Base-by-base conservation (phyloP, 2,329 filamentous ascomycete genomes). In the Graphilbum ipis-grandicollis region DNA sequence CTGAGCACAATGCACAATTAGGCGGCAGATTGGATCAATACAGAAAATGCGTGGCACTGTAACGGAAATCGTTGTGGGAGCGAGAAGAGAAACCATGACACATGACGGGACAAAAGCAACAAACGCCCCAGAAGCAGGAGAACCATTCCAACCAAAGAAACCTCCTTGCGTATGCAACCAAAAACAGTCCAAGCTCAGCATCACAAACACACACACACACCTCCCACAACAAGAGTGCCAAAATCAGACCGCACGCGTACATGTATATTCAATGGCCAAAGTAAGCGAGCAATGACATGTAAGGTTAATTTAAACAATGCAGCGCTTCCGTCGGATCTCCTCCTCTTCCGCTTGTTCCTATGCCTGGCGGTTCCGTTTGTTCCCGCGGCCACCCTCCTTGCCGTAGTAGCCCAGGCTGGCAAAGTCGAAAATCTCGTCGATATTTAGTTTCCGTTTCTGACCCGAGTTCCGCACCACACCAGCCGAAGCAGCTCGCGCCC, bases 381-480 rank as follows among this genome's bases (percentile, higher is more conserved):
- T 52, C 10, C 53, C 54, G 22, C 56, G 57, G 13, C 63, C 60
- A 44, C 67, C 52, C 42, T 82, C 77, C 49, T 77, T 78, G 38
- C 48, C 50, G 40, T 49, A 63, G 23, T 66, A 63, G 23, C 66
- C 66, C 35, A 79, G 53, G 44, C 71, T 73, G 37, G 72, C 71
- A 8, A 80, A 59, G 48, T 83, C 79, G 50, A 85, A 85, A 37
- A 84, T 75, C 48, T 86, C 80, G 19, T 73, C 71, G 48, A 81
- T 68, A 47, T 80, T 78, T 46, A 82, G 66, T 47, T 79, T 71
- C 31, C 80, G 68, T 54, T 88, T 88, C 46, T 73, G 66, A 2
- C 80, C 80, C 7, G 77, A 71, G 9, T 32, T 31, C 22, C 71
- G 74, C 40, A 67, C 51, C 47, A 3, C 43, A 36, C 14, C 47